These are phyloP conservation scores for Hypericum androsaemum DNA, from an alignment of 345 rosid species.

Conservation along the genomic window DNA sequence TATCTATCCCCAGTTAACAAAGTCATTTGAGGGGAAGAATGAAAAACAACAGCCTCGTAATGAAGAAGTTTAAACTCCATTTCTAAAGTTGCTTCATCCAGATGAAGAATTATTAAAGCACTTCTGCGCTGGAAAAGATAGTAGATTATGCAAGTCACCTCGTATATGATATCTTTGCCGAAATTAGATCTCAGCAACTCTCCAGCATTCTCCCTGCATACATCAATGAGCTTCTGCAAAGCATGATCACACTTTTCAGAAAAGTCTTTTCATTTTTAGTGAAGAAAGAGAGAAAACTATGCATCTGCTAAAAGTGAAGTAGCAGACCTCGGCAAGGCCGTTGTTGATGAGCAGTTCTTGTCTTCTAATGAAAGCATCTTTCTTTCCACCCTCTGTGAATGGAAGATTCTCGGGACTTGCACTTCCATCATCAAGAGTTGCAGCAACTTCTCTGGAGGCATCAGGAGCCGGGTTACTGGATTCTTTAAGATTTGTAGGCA, in stretches of 20 bases:
- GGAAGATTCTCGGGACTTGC: slow-evolving; percentile 22
- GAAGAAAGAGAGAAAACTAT: background rate
- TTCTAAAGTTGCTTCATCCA: too few species aligned
- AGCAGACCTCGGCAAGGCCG: slow-evolving; percentile 88
- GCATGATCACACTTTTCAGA: slow-evolving; percentile 1
- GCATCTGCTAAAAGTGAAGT: background rate
- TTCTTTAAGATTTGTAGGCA: slow-evolving; percentile 25
- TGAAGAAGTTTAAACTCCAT: too few species aligned
- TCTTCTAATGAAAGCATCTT: slow-evolving; percentile 68
- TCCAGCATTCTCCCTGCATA: slow-evolving; percentile 51
- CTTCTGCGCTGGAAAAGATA: too few species aligned
- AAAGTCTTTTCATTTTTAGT: background rate
- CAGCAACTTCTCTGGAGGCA: slow-evolving; percentile 20
- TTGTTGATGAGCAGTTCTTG: slow-evolving; percentile 63
- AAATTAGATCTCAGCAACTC: slow-evolving; percentile 64
- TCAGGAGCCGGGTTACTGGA: slow-evolving; percentile 22
- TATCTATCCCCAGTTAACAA: background rate
- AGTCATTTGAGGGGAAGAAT: background rate
- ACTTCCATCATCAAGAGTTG: slow-evolving; percentile 15
- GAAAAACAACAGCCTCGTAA: too few species aligned
- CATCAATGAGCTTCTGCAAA: slow-evolving; percentile 63
- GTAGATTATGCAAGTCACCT: slow-evolving; percentile 30
- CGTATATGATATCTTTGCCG: slow-evolving; percentile 71
- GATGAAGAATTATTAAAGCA: too few species aligned
- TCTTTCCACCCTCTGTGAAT: slow-evolving; percentile 47